Percentiles rank a stretch among this genome's conserved stretches.
Conservation (phyloP, 2,329 filamentous ascomycete genomes). For the Trichoderma sp. region DNA sequence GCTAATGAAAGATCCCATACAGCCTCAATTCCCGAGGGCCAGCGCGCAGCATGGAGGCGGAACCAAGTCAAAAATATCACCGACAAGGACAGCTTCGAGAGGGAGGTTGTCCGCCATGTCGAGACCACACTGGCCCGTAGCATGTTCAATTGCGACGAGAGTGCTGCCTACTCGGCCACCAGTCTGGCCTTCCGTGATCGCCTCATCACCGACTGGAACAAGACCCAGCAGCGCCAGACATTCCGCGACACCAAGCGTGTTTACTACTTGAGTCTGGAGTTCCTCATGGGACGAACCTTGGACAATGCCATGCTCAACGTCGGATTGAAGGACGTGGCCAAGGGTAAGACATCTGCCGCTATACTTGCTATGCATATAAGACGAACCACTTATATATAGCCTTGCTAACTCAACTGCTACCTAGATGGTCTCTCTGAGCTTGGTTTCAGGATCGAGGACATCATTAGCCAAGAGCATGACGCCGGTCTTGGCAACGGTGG, state of each 20-base stretch:
- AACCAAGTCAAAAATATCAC: conserved; percentile 65
- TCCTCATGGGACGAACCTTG: conserved; percentile 91
- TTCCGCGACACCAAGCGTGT: conserved; percentile 87
- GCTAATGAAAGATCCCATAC: conserved; percentile 8
- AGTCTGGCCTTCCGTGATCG: conserved; percentile 90
- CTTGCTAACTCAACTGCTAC: background rate
- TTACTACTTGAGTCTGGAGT: conserved; percentile 97
- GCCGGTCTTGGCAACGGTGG: conserved; percentile 95
- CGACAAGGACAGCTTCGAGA: conserved; percentile 79
- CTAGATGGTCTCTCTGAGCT: conserved; percentile 80
- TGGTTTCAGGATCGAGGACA: conserved; percentile 94
- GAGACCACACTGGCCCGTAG: conserved; percentile 95
- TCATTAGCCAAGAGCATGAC: conserved; percentile 92
- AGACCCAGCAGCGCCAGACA: conserved; percentile 94
- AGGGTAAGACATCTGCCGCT: conserved; percentile 50
- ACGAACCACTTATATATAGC: too few species aligned
- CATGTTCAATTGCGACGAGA: conserved; percentile 97
- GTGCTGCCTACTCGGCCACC: conserved; percentile 85
- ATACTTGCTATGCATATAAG: background rate
- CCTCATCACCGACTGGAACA: conserved; percentile 94
- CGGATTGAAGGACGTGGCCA: conserved; percentile 78
- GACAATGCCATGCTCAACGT: conserved; percentile 99
- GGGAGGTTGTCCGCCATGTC: conserved; percentile 86
- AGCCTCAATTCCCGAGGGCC: conserved; percentile 81
- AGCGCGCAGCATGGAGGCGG: conserved; percentile 75